Conservation (phyloP, 768 basidiomycete species). For the Mycena maculata region DNA sequence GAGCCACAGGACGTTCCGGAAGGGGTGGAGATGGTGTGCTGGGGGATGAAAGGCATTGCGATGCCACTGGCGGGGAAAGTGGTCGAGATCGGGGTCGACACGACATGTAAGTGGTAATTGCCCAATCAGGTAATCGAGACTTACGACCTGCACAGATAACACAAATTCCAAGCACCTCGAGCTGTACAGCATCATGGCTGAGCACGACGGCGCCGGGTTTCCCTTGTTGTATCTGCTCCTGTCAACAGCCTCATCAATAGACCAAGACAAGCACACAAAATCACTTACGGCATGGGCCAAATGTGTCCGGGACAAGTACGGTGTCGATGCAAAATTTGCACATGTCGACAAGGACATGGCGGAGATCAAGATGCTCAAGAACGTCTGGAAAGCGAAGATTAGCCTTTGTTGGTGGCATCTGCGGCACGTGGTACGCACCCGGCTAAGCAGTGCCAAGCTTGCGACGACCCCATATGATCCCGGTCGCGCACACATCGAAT, state of each 20-base stretch:
- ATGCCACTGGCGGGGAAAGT: constrained; percentile 7
- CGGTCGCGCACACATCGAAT: constrained; percentile 22
- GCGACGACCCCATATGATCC: constrained; percentile 35
- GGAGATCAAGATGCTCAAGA: constrained; percentile 21
- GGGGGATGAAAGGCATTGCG: constrained; percentile 34
- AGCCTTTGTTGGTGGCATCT: constrained; percentile 39
- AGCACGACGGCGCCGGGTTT: constrained; percentile 40
- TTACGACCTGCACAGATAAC: constrained; percentile 19
- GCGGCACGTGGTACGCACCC: constrained; percentile 10
- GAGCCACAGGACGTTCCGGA: constrained; percentile 20
- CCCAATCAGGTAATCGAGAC: not conserved
- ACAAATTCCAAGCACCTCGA: constrained; percentile 39
- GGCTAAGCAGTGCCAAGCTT: constrained; percentile 22
- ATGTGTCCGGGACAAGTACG: constrained; percentile 28
- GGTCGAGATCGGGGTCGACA: constrained; percentile 31
- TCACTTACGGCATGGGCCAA: constrained; percentile 34
- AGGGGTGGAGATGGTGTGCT: constrained; percentile 30
- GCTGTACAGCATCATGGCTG: constrained; percentile 38
- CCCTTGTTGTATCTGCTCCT: constrained; percentile 39
- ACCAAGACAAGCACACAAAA: constrained; percentile 32
- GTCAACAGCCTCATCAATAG: constrained; percentile 37
- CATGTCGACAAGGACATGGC: constrained; percentile 39
- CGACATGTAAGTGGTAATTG: constrained; percentile 25
- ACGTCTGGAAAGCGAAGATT: constrained; percentile 20
- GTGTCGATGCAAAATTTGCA: constrained; percentile 16